phyloP scores from a whole-genome alignment of 129 eudicot species.

The Calendula officinalis region DNA sequence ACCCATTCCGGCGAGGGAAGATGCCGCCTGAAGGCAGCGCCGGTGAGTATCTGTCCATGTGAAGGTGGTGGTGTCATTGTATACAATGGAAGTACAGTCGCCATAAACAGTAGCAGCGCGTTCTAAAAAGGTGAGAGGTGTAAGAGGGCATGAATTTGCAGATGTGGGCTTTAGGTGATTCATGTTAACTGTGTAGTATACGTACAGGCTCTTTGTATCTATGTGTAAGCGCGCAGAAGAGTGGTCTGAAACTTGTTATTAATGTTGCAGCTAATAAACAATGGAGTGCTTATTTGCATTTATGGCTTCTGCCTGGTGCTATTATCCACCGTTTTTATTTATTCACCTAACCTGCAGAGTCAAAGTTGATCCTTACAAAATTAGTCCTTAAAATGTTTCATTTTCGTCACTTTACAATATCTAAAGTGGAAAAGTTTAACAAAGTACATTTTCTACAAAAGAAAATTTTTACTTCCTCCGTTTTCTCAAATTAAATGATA shows the following conservation, averaged over 20 bases:
- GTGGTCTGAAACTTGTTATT: constrained; percentile 12
- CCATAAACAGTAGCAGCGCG: constrained; percentile 38
- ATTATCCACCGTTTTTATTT: constrained; percentile 2
- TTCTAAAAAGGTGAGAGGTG: constrained; percentile 37
- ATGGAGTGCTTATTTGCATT: constrained; percentile 4
- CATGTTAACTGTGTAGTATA: constrained; percentile 27
- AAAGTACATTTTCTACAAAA: no score
- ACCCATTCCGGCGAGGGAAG: constrained; percentile 25
- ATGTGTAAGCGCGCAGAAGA: neutral
- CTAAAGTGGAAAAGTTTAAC: no score
- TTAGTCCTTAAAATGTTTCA: no score
- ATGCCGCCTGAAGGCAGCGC: constrained; percentile 35
- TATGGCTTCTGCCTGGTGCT: neutral
- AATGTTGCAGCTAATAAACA: constrained; percentile 12
- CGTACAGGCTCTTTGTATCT: constrained; percentile 13
- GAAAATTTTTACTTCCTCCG: no score
- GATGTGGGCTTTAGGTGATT: constrained; percentile 33
- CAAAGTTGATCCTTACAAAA: no score
- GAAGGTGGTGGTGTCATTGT: constrained; percentile 31
- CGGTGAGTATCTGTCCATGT: constrained; percentile 38
- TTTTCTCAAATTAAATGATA: no score
- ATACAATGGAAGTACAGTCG: constrained; percentile 29
- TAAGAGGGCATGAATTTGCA: constrained; percentile 38
- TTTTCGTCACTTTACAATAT: no score
- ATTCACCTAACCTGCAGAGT: neutral